Percentiles rank a stretch among this genome's conserved stretches.
Evolutionary conservation across 805 yeast species (phyloP).

Genomic region (Yamadazyma kitorensis): DNA sequence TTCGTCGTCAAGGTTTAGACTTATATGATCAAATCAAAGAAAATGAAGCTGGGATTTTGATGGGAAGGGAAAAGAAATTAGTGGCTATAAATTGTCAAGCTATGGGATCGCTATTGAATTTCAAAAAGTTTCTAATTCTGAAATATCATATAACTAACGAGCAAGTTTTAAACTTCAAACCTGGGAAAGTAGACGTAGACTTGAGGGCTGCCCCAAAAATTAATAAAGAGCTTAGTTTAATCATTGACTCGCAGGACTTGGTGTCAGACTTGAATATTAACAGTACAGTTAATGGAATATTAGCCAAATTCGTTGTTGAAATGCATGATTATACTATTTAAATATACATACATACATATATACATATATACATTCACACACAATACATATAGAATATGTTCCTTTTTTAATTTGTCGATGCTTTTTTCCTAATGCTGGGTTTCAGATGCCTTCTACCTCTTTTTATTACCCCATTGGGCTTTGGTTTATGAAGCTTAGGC

Average conservation of each 20-base stretch:
- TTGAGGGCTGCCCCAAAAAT: slow-evolving; percentile 28
- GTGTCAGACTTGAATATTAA: slow-evolving; percentile 5
- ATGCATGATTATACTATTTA: slow-evolving; percentile 4
- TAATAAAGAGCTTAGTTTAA: slow-evolving; percentile 6
- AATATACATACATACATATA: not conserved
- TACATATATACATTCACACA: not conserved
- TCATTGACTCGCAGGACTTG: slow-evolving; percentile 8
- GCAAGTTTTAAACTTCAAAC: slow-evolving; percentile 24
- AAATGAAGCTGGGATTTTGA: not conserved
- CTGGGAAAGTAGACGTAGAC: slow-evolving; percentile 30
- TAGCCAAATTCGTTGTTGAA: slow-evolving; percentile 4
- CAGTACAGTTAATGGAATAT: slow-evolving; percentile 11
- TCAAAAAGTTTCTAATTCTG: slow-evolving; percentile 3
- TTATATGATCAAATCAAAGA: slow-evolving; percentile 15
- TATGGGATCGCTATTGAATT: slow-evolving; percentile 1
- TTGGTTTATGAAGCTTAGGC: too few species aligned
- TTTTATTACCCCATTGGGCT: too few species aligned
- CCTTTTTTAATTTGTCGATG: too few species aligned
- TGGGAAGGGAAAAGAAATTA: not conserved
- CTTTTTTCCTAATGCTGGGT: too few species aligned
- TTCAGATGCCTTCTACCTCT: too few species aligned
- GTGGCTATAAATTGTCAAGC: slow-evolving; percentile 3
- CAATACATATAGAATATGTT: too few species aligned
- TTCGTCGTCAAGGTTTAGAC: slow-evolving; percentile 41
- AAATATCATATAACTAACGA: slow-evolving; percentile 6